phyloP scores from a whole-genome alignment of 768 basidiomycete genomes.

The Auricularia cornea region DNA sequence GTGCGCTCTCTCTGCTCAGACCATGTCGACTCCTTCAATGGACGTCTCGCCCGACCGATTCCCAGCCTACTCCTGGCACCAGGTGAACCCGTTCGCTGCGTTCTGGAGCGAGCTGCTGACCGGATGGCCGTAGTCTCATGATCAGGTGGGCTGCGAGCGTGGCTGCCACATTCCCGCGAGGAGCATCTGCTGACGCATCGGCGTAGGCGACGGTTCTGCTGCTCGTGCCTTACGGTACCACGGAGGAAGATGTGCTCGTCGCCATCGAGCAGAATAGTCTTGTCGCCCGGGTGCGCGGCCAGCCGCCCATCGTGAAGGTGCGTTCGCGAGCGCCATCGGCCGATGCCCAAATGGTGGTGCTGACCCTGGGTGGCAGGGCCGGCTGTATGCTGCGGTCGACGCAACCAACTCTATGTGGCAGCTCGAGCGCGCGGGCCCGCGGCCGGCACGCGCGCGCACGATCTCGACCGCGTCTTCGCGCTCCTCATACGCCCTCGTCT shows the following conservation, averaged over 20 bases:
- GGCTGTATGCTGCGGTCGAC: constrained; percentile 63
- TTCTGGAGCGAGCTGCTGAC: constrained; percentile 1
- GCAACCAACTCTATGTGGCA: constrained; percentile 66
- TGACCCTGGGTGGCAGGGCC: constrained; percentile 41
- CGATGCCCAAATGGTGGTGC: constrained; percentile 1
- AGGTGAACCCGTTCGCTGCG: constrained; percentile 39
- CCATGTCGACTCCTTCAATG: constrained; percentile 3
- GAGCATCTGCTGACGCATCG: constrained; percentile 11
- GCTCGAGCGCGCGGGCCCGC: constrained; percentile 50
- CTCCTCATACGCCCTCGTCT: constrained; percentile 69
- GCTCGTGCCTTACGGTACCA: constrained; percentile 61
- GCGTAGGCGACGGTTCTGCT: constrained; percentile 66
- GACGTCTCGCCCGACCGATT: constrained; percentile 6
- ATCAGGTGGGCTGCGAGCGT: constrained; percentile 51
- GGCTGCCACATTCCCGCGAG: constrained; percentile 9
- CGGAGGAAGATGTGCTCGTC: constrained; percentile 65
- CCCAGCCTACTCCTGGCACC: constrained; percentile 69
- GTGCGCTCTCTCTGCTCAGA: too few species aligned
- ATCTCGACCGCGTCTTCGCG: constrained; percentile 69
- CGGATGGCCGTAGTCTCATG: constrained; percentile 55
- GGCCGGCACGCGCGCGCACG: constrained; percentile 57
- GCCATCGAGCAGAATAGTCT: constrained; percentile 63
- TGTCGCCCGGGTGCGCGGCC: constrained; percentile 63
- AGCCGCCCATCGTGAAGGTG: constrained; percentile 67
- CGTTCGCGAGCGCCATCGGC: constrained; percentile 9